phyloP scores from a whole-genome alignment of 305 asterid species.

The Solanum hybrid region DNA sequence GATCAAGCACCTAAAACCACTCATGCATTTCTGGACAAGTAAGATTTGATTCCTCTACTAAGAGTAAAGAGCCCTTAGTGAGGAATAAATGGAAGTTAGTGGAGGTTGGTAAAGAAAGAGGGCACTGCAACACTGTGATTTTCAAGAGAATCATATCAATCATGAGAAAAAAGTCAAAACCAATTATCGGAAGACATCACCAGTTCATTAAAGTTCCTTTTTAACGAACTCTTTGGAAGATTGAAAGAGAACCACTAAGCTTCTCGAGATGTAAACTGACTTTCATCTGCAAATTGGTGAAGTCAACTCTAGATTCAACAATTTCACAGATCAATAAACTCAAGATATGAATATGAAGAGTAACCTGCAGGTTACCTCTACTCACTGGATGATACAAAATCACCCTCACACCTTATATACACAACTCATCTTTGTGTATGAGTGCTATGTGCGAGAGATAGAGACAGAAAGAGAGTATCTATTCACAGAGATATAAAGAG shows the following conservation, averaged over 20 bases:
- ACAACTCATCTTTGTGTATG: background rate
- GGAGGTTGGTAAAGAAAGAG: background rate
- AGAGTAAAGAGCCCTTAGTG: background rate
- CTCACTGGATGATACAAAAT: background rate
- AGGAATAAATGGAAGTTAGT: background rate
- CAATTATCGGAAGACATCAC: background rate
- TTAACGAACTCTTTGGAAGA: background rate
- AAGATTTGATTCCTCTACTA: background rate
- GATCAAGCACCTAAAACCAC: background rate
- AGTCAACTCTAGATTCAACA: background rate
- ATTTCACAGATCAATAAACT: background rate
- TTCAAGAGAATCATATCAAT: background rate
- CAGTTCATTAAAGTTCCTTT: background rate
- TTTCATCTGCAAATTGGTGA: background rate
- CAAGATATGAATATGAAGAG: background rate
- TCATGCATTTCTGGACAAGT: background rate
- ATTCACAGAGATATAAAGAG: background rate
- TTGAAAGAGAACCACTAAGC: background rate
- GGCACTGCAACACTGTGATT: background rate
- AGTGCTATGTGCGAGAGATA: no score
- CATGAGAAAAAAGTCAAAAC: background rate
- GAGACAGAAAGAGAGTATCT: no score
- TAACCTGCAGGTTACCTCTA: background rate
- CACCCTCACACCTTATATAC: no score
- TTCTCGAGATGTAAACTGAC: background rate